phyloP scores from a whole-genome alignment of 371 early-diverging fungal genomes.

The Rhizopus sp. region DNA sequence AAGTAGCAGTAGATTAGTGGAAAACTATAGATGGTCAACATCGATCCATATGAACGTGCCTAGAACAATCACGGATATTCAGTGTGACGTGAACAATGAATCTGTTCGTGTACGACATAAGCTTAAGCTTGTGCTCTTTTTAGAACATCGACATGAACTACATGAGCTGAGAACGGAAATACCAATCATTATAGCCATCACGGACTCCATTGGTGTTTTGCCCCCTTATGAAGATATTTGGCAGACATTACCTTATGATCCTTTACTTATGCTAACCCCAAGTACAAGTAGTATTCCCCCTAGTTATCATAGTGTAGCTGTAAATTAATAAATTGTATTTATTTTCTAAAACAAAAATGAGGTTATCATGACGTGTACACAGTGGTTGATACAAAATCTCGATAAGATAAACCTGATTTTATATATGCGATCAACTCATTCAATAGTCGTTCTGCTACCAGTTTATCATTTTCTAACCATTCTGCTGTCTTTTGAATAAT shows the following conservation, averaged over 20 bases:
- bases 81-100: constrained; percentile 36
- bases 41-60: constrained; percentile 31
- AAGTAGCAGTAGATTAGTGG: constrained; percentile 7
- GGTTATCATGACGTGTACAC: constrained; percentile 8
- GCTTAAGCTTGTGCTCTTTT: constrained; percentile 27
- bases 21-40: neutral
- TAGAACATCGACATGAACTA: neutral
- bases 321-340: no score
- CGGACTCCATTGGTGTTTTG: constrained; percentile 14
- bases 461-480: constrained; percentile 31
- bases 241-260: constrained; percentile 35
- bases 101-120: constrained; percentile 31
- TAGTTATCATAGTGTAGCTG: neutral
- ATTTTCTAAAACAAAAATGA: no score
- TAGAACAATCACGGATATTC: constrained; percentile 25
- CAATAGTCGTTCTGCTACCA: constrained; percentile 25
- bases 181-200: constrained; percentile 28
- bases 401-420: constrained; percentile 36
- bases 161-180: neutral
- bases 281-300: neutral
- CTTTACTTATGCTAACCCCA: neutral
- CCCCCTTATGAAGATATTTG: constrained; percentile 50
- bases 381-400: constrained; percentile 30
- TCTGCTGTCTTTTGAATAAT: constrained; percentile 27
- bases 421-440: constrained; percentile 39